These are phyloP conservation scores for Microcera coccophila DNA, from an alignment of 2,329 filamentous ascomycete genomes.

Conservation along the genomic window DNA sequence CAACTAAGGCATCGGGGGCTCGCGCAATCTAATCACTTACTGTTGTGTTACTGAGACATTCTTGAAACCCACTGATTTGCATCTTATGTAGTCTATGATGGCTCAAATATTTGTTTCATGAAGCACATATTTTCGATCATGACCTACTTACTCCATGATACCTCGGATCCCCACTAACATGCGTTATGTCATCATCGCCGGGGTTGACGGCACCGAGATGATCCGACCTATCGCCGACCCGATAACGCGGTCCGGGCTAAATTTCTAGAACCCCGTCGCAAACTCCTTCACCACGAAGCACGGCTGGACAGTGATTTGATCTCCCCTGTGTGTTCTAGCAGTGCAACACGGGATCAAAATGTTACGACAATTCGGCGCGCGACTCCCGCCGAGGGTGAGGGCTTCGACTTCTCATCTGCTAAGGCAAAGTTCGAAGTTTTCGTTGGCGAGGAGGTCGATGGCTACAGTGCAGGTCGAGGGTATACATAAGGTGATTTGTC, in stretches of 20 bases:
- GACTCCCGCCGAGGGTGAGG: conserved; percentile 28
- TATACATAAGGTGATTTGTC: conserved; percentile 31
- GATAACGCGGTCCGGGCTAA: conserved; percentile 19
- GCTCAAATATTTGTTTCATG: no score
- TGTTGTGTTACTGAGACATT: no score
- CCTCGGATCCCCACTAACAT: no score
- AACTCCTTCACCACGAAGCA: conserved; percentile 17
- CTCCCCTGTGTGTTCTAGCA: conserved; percentile 6
- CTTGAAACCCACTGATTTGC: no score
- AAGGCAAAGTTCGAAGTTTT: conserved; percentile 19
- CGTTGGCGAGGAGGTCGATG: conserved; percentile 25
- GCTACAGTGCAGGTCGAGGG: conserved; percentile 35
- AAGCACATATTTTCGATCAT: no score
- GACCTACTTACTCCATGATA: no score
- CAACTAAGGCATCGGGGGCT: no score
- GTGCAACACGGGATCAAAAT: conserved; percentile 22
- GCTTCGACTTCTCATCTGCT: conserved; percentile 24
- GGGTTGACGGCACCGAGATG: conserved; percentile 23
- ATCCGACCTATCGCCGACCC: conserved; percentile 29
- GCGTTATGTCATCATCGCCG: conserved; percentile 20
- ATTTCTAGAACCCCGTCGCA: conserved; percentile 25
- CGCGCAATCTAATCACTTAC: no score
- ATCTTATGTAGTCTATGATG: no score
- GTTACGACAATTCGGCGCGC: conserved; percentile 35
- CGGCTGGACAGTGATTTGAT: conserved; percentile 7